Conservation (phyloP, 2,329 filamentous ascomycete genomes). For the Anthostomella pinea region DNA sequence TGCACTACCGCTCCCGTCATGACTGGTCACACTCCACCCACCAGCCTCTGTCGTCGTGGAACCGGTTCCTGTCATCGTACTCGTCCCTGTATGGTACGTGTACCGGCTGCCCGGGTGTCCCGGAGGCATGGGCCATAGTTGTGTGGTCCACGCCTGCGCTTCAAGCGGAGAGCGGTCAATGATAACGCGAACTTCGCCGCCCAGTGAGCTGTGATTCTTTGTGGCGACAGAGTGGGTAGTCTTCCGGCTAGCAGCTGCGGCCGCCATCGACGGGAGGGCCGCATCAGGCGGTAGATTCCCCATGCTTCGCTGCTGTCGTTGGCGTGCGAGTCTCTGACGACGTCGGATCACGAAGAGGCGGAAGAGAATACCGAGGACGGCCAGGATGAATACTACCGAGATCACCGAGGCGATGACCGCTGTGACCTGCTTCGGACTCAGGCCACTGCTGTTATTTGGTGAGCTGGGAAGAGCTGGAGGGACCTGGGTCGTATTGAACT, state of each 20-base stretch:
- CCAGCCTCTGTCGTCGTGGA: slow-evolving; percentile 7
- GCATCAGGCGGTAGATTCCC: not conserved
- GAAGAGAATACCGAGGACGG: slow-evolving; percentile 9
- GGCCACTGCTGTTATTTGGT: not conserved
- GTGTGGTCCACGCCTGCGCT: slow-evolving; percentile 11
- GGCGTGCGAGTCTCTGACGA: slow-evolving; percentile 5
- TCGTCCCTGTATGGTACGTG: slow-evolving; percentile 15
- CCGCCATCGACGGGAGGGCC: not conserved
- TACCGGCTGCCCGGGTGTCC: slow-evolving; percentile 18
- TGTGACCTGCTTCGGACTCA: slow-evolving; percentile 7
- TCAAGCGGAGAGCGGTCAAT: slow-evolving; percentile 8
- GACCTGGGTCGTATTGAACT: no score
- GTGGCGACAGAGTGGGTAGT: slow-evolving; percentile 9
- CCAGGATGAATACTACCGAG: slow-evolving; percentile 9
- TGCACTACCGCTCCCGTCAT: slow-evolving; percentile 5
- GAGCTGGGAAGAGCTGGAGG: no score
- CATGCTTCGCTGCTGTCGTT: slow-evolving; percentile 9
- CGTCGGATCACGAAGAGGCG: slow-evolving; percentile 11
- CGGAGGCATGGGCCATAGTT: slow-evolving; percentile 19
- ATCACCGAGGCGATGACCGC: slow-evolving; percentile 15
- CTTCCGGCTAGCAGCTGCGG: not conserved
- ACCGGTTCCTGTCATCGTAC: slow-evolving; percentile 9
- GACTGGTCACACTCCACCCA: slow-evolving; percentile 8
- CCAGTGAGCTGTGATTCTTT: slow-evolving; percentile 14
- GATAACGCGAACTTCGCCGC: slow-evolving; percentile 13